Conservation (phyloP, 257 asterid species). For the Solanum verrucosum region DNA sequence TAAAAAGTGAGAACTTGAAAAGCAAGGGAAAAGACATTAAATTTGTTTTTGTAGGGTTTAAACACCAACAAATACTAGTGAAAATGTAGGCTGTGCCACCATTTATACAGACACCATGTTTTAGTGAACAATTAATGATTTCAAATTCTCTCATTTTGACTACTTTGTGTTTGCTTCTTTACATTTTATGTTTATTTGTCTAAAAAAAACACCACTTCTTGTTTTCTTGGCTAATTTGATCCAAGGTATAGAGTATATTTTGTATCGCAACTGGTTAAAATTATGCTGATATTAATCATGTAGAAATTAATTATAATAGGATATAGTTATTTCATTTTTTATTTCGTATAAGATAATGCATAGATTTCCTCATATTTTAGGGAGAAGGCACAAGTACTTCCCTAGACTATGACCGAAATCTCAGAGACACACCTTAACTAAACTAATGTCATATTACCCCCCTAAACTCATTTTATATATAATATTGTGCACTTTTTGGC, state of each 20-base stretch:
- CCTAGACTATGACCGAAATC: too few relatives aligned
- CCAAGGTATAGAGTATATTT: too few relatives aligned
- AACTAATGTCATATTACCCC: too few relatives aligned
- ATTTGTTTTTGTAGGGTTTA: background rate
- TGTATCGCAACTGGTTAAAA: accelerated
- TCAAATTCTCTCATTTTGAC: background rate
- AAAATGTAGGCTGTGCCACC: background rate
- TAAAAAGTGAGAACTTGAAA: background rate
- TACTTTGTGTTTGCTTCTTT: background rate
- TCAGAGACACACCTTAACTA: too few relatives aligned
- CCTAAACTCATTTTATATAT: too few relatives aligned
- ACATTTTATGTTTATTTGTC: background rate
- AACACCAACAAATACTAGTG: background rate
- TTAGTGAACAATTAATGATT: background rate
- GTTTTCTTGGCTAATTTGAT: background rate
- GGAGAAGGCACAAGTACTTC: too few relatives aligned
- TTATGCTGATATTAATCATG: background rate
- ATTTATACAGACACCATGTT: background rate
- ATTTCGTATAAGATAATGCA: background rate
- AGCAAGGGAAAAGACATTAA: background rate
- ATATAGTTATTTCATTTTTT: background rate
- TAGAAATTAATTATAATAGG: too few relatives aligned
- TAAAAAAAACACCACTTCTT: background rate
- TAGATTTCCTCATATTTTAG: background rate
- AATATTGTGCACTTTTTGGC: too few relatives aligned